Percentiles rank a stretch among this genome's conserved stretches.
phyloP scores from a whole-genome alignment of 73 alveolate species.

The Stentor roeselii region DNA sequence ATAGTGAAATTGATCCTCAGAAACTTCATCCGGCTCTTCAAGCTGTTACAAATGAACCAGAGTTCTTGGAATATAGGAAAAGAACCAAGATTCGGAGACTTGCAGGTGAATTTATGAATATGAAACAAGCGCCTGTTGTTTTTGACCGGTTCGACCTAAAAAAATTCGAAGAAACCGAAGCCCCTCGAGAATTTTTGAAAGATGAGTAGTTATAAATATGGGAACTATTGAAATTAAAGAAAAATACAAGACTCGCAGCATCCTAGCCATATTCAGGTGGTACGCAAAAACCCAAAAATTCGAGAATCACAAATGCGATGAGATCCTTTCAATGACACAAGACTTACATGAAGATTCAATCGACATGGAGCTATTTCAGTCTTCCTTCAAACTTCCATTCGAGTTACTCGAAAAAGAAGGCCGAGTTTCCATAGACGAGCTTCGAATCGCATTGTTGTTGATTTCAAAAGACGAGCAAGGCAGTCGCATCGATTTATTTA shows the following conservation, averaged over 20 bases:
- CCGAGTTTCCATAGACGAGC: not conserved
- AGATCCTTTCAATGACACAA: not conserved
- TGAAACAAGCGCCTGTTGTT: not conserved
- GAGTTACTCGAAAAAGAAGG: not conserved
- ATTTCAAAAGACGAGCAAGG: not conserved
- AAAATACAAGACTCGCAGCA: not conserved
- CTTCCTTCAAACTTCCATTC: not conserved
- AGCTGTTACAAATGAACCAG: not conserved
- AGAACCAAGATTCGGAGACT: not conserved
- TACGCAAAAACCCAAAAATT: not conserved
- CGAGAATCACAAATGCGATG: not conserved
- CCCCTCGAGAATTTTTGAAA: not conserved
- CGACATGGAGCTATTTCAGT: not conserved
- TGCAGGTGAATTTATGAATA: not conserved
- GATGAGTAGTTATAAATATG: not conserved
- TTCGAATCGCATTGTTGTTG: not conserved
- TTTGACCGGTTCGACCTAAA: not conserved
- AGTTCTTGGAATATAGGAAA: not conserved
- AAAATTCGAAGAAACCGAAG: not conserved
- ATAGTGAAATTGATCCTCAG: not conserved
- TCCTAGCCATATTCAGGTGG: not conserved
- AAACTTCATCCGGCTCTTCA: constrained; percentile 26
- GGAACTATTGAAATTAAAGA: not conserved
- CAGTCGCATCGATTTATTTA: not conserved
- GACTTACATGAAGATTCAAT: not conserved